Base-by-base conservation (phyloP, 2,329 filamentous ascomycete genomes). In the Ophiosphaerella narmari region DNA sequence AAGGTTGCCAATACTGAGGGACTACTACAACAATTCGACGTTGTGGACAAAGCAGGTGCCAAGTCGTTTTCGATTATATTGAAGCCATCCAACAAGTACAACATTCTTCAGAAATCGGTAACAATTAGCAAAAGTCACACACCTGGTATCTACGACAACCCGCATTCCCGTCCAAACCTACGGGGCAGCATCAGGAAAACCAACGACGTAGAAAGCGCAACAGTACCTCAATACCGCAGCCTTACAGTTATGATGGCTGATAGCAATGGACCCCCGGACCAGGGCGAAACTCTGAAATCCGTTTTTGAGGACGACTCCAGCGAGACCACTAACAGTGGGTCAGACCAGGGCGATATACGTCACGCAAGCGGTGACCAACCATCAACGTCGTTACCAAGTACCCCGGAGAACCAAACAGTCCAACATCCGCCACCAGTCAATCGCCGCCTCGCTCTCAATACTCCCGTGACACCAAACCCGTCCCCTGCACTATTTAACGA, bases 401-500 rank as follows among this genome's bases (percentile, higher is more conserved):
- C 34, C 6, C 26, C 5, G 6, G 26, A 29, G 4, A 29, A 29
- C 18, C 34, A 36, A 16, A 36, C n/a, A n/a, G 9, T 9, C n/a
- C 12, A 8, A 18, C 34, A 12, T 36, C 13, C 34, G 14, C 13
- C 2, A 36, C 34, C 11, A 18, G 37, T 39, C 16, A 29, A 26
- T 23, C 41, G 33, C 8, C 41, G 16, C 5, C 23, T 35, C n/a
- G n/a, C 6, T 21, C 7, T 29, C 7, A 18, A 12, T 21, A 31
- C 21, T 8, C 34, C 43, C 13, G 14, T 31, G 5, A 12, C 23
- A 16, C 43, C 43, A 12, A 45, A 32, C 5, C 34, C 43, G 13
- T 38, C 43, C 13, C 43, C 43, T 14, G 43, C 43, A 32, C 43
- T 45, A 8, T 45, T 35, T 4, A 45, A 45, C 21, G 43, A 45